A percentile compares a stretch with the other conserved stretches of the same genome.
phyloP scores from a whole-genome alignment of 495 filamentous ascomycete genomes.

The Xanthoparmelia taractica region DNA sequence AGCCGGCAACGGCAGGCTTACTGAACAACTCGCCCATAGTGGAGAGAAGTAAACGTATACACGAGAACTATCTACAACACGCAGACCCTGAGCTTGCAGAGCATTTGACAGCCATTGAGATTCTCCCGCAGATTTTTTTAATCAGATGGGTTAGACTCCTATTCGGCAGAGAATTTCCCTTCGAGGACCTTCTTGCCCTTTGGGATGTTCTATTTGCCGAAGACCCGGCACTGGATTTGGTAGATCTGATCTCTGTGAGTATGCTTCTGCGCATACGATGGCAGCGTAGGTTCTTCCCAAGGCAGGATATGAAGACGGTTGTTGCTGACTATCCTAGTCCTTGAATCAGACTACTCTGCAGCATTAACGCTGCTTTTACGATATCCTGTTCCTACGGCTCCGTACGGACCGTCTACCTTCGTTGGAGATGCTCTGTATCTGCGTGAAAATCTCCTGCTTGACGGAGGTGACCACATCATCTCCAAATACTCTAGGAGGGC shows the following conservation, averaged over 20 bases:
- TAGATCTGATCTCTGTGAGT: slow-evolving; percentile 82
- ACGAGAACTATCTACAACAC: slow-evolving; percentile 66
- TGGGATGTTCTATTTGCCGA: slow-evolving; percentile 93
- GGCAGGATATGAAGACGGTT: not conserved
- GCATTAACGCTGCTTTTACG: slow-evolving; percentile 74
- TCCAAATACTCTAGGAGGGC: slow-evolving; percentile 70
- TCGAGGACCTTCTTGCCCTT: slow-evolving; percentile 70
- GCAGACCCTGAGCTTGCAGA: slow-evolving; percentile 74
- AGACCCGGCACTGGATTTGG: slow-evolving; percentile 69
- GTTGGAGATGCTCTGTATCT: slow-evolving; percentile 85
- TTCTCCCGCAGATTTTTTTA: slow-evolving; percentile 93
- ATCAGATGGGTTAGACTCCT: slow-evolving; percentile 96
- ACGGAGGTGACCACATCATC: slow-evolving; percentile 68
- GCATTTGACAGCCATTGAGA: slow-evolving; percentile 75
- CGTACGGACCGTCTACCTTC: slow-evolving; percentile 64
- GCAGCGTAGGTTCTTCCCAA: slow-evolving; percentile 54
- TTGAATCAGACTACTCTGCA: slow-evolving; percentile 77
- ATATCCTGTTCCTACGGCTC: slow-evolving; percentile 61
- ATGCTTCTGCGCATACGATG: slow-evolving; percentile 93
- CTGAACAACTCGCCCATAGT: slow-evolving; percentile 67
- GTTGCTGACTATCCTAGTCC: slow-evolving; percentile 48
- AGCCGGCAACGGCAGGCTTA: slow-evolving; percentile 21
- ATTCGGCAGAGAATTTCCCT: slow-evolving; percentile 88
- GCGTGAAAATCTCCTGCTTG: slow-evolving; percentile 61
- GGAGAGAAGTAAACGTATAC: slow-evolving; percentile 73